Conservation (phyloP, 352 stramenopile species). For the Globisporangium irregulare region DNA sequence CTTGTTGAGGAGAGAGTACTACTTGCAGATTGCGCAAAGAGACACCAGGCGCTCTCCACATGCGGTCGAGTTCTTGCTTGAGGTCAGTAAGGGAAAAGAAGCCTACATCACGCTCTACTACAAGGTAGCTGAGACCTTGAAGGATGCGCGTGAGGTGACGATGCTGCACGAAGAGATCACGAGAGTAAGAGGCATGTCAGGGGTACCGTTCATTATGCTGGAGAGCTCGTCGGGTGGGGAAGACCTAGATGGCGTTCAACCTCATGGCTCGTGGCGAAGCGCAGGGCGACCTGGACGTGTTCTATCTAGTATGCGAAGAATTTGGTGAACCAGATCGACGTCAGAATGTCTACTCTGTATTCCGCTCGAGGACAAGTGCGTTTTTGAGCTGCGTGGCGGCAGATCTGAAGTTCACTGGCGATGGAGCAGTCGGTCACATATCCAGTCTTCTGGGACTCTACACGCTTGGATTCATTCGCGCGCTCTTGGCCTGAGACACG, state of each 20-base stretch:
- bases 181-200: not conserved
- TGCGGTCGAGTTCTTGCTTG: too few species aligned
- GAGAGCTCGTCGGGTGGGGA: constrained; percentile 20
- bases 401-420: not conserved
- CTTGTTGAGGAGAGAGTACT: too few species aligned
- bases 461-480: not conserved
- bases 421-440: not conserved
- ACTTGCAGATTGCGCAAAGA: too few species aligned
- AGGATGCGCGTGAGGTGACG: not conserved
- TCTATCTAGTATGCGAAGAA: not conserved
- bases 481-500: not conserved
- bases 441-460: not conserved
- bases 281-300: constrained; percentile 10
- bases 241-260: constrained; percentile 27
- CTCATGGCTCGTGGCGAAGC: constrained; percentile 15
- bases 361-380: not conserved
- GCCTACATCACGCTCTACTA: not conserved
- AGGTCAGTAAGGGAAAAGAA: not conserved
- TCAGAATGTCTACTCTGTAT: not conserved
- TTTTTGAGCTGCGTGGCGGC: not conserved
- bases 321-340: too few species aligned
- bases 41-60: too few species aligned
- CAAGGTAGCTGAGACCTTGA: not conserved
- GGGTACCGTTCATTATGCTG: constrained; percentile 16
- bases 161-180: not conserved